Conservation (phyloP, 192 early-diverging fungal species). For the Nowakowskiella sp. region DNA sequence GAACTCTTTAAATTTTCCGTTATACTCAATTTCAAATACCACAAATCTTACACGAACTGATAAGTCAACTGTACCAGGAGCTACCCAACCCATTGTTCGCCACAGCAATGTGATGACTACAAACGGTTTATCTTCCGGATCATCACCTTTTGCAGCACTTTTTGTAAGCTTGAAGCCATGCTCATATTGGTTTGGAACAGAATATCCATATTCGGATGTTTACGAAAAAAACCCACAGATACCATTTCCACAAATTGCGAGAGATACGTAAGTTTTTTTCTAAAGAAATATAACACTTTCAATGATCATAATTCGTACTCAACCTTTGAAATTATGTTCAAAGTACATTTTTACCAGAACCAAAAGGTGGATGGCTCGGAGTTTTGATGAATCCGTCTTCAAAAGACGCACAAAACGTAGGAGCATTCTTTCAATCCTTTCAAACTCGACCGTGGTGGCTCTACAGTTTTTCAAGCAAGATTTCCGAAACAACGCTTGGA, state of each 20-base stretch:
- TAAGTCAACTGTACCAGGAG: slow-evolving; percentile 18
- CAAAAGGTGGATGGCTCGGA: slow-evolving; percentile 40
- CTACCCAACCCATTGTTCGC: slow-evolving; percentile 28
- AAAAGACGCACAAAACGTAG: background rate
- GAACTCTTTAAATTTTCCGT: slow-evolving; percentile 34
- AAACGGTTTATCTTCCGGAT: slow-evolving; percentile 7
- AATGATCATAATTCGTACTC: slow-evolving; percentile 1
- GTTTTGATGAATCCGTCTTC: slow-evolving; percentile 12
- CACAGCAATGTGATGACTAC: slow-evolving; percentile 22
- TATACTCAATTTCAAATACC: slow-evolving; percentile 13
- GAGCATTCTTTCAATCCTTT: slow-evolving; percentile 17
- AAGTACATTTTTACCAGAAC: slow-evolving; percentile 31
- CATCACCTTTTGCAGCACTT: background rate
- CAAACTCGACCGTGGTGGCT: slow-evolving; percentile 32
- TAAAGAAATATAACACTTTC: too few species aligned
- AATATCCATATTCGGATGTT: slow-evolving; percentile 13
- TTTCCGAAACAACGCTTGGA: slow-evolving; percentile 21
- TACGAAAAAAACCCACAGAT: slow-evolving; percentile 13
- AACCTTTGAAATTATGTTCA: slow-evolving; percentile 1
- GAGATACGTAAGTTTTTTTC: slow-evolving; percentile 25
- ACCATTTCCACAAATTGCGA: slow-evolving; percentile 5
- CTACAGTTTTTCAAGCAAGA: slow-evolving; percentile 19
- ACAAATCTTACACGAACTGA: slow-evolving; percentile 19
- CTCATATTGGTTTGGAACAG: slow-evolving; percentile 17
- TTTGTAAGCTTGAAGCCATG: slow-evolving; percentile 13